Evolutionary conservation across 306 rosid species (phyloP).

Genomic region (Senna tora): DNA sequence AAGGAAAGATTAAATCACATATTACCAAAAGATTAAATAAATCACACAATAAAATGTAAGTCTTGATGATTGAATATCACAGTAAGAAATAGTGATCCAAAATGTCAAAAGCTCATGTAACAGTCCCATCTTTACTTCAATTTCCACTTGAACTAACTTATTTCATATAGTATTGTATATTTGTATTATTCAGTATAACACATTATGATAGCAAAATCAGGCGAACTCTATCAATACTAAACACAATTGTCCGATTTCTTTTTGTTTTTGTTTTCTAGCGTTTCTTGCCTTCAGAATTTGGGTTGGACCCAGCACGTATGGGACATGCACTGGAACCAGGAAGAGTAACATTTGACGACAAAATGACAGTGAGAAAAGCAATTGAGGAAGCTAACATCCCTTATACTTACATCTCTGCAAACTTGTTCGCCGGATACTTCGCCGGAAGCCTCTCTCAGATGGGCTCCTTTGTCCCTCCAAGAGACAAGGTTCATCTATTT

Average conservation of each 20-base stretch:
- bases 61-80: background rate
- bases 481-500: slow-evolving; percentile 56
- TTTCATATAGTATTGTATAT: background rate
- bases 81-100: background rate
- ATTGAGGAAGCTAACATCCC: slow-evolving; percentile 84
- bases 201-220: background rate
- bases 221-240: background rate
- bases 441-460: slow-evolving; percentile 79
- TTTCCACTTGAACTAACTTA: background rate
- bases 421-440: slow-evolving; percentile 77
- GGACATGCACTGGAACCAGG: slow-evolving; percentile 86
- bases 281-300: slow-evolving; percentile 89
- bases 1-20: background rate
- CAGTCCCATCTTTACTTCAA: background rate
- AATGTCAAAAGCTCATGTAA: background rate
- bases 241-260: background rate
- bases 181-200: background rate
- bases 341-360: slow-evolving; percentile 81
- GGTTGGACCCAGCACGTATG: slow-evolving; percentile 80
- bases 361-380: slow-evolving; percentile 70
- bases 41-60: background rate
- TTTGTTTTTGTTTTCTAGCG: slow-evolving; percentile 45
- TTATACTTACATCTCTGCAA: slow-evolving; percentile 75
- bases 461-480: slow-evolving; percentile 67
- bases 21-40: background rate